Evolutionary conservation across 1,284 basidiomycete species (phyloP), one percentile per base, ranked within the genome.

Genomic region (Rhodotorula mucilaginosa): DNA sequence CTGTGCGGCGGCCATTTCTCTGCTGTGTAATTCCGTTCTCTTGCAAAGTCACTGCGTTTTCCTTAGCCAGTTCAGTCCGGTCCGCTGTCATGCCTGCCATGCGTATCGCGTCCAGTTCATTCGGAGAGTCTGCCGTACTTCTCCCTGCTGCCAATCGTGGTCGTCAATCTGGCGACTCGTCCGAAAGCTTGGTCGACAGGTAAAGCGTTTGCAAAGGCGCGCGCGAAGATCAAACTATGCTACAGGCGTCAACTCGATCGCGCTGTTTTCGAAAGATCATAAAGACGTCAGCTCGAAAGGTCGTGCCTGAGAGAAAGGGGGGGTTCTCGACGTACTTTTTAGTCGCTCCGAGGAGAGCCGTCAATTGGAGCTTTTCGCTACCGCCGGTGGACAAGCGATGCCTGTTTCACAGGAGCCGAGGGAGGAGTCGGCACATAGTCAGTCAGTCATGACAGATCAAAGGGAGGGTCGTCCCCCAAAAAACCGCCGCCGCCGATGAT

Each of bases 331-430:
- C 71, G 54, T 57, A 74, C 73, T 64, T 74, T 34, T 99, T 99
- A 84, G 98, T 96, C 15, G 91, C 91, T 3, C 91, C 95, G 2
- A 99, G 83, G 72, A 99, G 82, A 1, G 93, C 94, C 3, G 93
- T 93, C 68, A 99, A 81, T 80, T 99, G 97, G 69, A 99, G 88
- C 79, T 94, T 97, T 81, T 99, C 97, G 73, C 85, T 95, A 2
- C 90, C 94, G 5, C 97, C 96, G 0, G 94, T 90, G 1, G 93
- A 93, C 21, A 99, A 83, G 62, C 97, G 88, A 81, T 98, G 89
- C 80, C 95, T 97, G 69, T 44, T 44, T 34, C 34, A 34, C 34
- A 7, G 6, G 6, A 34, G 34, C 39, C n/a, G 6, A 2, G 29
- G 10, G 6, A 2, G 29, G 39, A 44, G 39, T 44, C 26, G 26